phyloP scores from a whole-genome alignment of 139 green algal genomes.

The Gonium pectorale region DNA sequence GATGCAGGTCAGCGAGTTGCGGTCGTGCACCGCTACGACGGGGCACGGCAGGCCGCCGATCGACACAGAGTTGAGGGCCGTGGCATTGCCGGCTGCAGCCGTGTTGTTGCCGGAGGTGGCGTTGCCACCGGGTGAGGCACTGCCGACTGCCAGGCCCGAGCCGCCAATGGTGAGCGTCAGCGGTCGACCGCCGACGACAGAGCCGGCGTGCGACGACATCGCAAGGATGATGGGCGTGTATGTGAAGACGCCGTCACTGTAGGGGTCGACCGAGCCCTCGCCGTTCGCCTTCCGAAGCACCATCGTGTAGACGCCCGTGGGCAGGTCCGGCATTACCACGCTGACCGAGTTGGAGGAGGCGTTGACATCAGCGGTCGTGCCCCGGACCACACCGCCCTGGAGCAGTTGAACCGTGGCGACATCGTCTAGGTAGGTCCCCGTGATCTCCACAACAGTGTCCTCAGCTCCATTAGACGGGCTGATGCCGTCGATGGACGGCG shows the following conservation, averaged over 20 bases:
- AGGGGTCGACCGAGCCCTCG: constrained; percentile 23
- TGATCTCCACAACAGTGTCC: not conserved
- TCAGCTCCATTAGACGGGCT: not conserved
- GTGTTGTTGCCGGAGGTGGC: constrained; percentile 1
- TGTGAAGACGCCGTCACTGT: not conserved
- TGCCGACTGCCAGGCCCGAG: not conserved
- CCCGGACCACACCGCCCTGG: constrained; percentile 1
- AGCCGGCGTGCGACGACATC: constrained; percentile 25
- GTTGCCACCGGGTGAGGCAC: no score
- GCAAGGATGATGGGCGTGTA: not conserved
- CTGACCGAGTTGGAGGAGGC: no score
- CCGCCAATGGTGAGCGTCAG: constrained; percentile 28
- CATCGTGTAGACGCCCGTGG: constrained; percentile 10
- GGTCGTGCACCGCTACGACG: not conserved
- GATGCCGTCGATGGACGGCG: not conserved
- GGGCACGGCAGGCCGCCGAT: constrained; percentile 42
- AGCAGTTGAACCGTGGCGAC: not conserved
- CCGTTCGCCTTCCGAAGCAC: constrained; percentile 20
- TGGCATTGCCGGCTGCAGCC: no score
- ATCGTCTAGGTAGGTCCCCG: not conserved
- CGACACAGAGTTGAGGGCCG: constrained; percentile 45
- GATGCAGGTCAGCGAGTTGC: constrained; percentile 18
- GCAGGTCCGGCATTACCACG: constrained; percentile 18
- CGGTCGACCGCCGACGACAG: constrained; percentile 35
- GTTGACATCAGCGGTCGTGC: no score